Conservation (phyloP, 2,329 filamentous ascomycete genomes). For the Onygena corvina region DNA sequence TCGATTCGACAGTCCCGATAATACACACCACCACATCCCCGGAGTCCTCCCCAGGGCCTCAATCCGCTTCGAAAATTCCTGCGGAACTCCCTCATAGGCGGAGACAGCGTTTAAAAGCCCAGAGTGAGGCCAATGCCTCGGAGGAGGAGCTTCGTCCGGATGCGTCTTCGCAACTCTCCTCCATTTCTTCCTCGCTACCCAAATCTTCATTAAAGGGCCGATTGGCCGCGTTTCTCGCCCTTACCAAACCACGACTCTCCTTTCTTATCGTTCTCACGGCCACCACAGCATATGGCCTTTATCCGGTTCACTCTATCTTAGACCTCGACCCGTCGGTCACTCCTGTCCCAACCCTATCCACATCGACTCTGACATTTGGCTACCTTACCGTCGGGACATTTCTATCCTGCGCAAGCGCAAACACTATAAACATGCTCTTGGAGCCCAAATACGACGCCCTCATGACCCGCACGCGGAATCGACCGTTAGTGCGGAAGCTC, state of each 20-base stretch:
- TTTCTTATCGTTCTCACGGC: constrained; percentile 84
- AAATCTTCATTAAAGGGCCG: constrained; percentile 50
- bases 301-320: constrained; percentile 80
- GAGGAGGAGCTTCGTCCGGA: constrained; percentile 41
- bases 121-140: constrained; percentile 19
- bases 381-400: constrained; percentile 86
- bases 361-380: constrained; percentile 73
- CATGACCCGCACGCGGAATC: constrained; percentile 86
- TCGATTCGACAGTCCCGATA: constrained; percentile 14
- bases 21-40: neutral
- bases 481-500: constrained; percentile 73
- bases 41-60: neutral
- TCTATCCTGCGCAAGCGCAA: constrained; percentile 79
- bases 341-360: constrained; percentile 48
- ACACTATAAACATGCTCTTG: constrained; percentile 94
- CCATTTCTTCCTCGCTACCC: constrained; percentile 45
- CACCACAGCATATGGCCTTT: constrained; percentile 82
- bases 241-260: constrained; percentile 90
- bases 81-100: constrained; percentile 33
- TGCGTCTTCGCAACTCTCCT: constrained; percentile 49
- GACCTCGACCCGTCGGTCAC: constrained; percentile 61
- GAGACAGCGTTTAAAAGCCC: constrained; percentile 32
- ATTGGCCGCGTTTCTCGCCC: constrained; percentile 69
- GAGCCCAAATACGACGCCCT: constrained; percentile 79
- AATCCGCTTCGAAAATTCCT: constrained; percentile 7